A percentile compares a stretch with the other conserved stretches of the same genome.
phyloP scores from a whole-genome alignment of 345 rosid species.

The Salix brachista region DNA sequence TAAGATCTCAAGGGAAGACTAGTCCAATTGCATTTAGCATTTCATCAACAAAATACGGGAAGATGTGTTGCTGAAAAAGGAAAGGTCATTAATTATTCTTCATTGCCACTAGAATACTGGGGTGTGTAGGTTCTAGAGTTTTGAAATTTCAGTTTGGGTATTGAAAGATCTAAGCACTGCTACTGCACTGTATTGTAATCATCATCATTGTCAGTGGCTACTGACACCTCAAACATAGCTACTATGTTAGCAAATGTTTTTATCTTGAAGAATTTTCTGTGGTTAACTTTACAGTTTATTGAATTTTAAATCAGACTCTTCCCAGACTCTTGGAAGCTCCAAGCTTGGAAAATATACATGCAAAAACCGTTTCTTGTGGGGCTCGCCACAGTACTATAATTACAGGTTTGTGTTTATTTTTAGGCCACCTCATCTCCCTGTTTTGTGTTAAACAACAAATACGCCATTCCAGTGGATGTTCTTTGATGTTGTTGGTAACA shows the following conservation, averaged over 20 bases:
- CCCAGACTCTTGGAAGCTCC: slow-evolving; percentile 91
- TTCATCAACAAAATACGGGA: neutral
- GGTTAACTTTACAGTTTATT: slow-evolving; percentile 19
- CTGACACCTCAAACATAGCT: neutral
- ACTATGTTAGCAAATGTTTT: neutral
- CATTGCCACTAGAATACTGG: neutral
- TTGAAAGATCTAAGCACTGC: neutral
- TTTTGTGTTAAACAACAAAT: neutral
- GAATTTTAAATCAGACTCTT: slow-evolving; percentile 53
- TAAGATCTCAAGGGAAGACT: neutral
- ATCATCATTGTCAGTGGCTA: neutral
- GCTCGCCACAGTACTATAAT: slow-evolving; percentile 87
- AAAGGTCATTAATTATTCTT: neutral
- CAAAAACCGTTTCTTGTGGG: slow-evolving; percentile 74
- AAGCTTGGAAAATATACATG: slow-evolving; percentile 56
- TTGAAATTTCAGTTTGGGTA: neutral
- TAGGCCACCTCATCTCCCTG: neutral
- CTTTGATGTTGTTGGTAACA: neutral
- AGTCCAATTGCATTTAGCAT: neutral
- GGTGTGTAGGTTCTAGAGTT: neutral
- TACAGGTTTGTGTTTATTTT: slow-evolving; percentile 42
- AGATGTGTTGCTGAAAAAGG: neutral
- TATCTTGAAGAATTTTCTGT: neutral
- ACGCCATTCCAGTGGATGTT: neutral
- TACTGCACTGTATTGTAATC: neutral